These are phyloP conservation scores for Pilobolus umbonatus DNA, from an alignment of 192 early-diverging fungal species.

Conservation along the genomic window DNA sequence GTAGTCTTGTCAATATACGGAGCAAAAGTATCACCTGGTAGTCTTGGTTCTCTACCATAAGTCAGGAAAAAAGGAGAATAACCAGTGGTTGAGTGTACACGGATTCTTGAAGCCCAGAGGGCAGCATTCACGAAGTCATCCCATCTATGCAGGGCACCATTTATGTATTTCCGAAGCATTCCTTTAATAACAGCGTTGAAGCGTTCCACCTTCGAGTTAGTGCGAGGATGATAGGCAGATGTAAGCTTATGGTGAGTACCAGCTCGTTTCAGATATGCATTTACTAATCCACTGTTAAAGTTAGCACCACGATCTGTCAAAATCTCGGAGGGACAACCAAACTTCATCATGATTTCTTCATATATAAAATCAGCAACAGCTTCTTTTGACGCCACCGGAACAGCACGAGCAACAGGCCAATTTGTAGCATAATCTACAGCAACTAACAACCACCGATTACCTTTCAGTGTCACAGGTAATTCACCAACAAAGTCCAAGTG, in stretches of 20 bases:
- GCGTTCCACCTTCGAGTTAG: constrained; percentile 15
- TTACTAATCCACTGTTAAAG: constrained; percentile 9
- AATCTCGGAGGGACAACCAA: constrained; percentile 23
- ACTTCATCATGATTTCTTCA: constrained; percentile 21
- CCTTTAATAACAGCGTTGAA: constrained; percentile 8
- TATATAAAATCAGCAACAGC: constrained; percentile 18
- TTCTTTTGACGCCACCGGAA: constrained; percentile 10
- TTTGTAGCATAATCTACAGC: constrained; percentile 31
- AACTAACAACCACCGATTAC: constrained; percentile 18
- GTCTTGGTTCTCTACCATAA: background rate
- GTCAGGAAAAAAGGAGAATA: constrained; percentile 3
- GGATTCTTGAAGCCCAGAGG: background rate
- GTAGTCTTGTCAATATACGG: background rate
- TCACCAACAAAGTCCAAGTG: constrained; percentile 15
- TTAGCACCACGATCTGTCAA: constrained; percentile 17
- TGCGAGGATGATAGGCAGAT: constrained; percentile 13
- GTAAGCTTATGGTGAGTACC: constrained; percentile 14
- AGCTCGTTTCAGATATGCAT: background rate
- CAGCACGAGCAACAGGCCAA: constrained; percentile 23
- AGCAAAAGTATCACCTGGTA: background rate
- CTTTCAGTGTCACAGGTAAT: background rate
- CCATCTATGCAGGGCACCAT: constrained; percentile 1
- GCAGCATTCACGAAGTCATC: constrained; percentile 10
- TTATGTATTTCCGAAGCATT: constrained; percentile 6
- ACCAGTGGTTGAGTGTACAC: background rate